These are phyloP conservation scores for Metrosideros polymorpha DNA, from an alignment of 441 rosid species.

Conservation along the genomic window DNA sequence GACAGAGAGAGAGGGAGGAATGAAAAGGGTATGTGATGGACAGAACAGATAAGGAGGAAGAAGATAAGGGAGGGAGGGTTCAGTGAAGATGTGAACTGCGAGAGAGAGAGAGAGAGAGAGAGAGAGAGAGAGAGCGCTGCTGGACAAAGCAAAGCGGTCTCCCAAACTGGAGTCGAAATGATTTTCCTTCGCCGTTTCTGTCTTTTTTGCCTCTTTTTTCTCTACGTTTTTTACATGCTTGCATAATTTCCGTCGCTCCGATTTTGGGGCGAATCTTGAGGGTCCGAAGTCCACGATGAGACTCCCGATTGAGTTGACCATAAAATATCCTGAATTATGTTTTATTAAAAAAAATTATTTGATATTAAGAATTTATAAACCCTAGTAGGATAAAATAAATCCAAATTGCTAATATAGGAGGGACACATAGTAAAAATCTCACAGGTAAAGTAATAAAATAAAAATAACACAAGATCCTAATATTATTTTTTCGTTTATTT, in stretches of 20 bases:
- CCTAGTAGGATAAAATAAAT: background rate
- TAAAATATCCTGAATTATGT: background rate
- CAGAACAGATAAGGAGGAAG: constrained; percentile 26
- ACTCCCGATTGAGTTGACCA: background rate
- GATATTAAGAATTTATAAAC: background rate
- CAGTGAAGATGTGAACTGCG: background rate
- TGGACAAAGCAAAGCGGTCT: background rate
- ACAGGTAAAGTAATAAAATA: background rate
- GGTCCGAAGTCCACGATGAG: background rate
- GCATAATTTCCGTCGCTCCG: background rate
- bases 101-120: too few species aligned
- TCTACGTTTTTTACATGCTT: background rate
- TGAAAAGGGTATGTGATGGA: constrained; percentile 2
- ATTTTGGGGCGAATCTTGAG: background rate
- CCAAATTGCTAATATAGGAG: background rate
- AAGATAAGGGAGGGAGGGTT: constrained; percentile 6
- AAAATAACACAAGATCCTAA: background rate
- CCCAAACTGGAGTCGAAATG: background rate
- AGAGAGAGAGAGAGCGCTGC: too few species aligned
- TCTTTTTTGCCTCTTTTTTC: constrained; percentile 4
- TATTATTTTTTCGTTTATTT: background rate
- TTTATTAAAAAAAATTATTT: background rate
- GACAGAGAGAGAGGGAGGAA: background rate
- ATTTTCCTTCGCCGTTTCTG: background rate
- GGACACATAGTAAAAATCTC: background rate